These are phyloP conservation scores for Vachellia pachyceras DNA, from an alignment of 306 rosid genomes.

Conservation along the genomic window DNA sequence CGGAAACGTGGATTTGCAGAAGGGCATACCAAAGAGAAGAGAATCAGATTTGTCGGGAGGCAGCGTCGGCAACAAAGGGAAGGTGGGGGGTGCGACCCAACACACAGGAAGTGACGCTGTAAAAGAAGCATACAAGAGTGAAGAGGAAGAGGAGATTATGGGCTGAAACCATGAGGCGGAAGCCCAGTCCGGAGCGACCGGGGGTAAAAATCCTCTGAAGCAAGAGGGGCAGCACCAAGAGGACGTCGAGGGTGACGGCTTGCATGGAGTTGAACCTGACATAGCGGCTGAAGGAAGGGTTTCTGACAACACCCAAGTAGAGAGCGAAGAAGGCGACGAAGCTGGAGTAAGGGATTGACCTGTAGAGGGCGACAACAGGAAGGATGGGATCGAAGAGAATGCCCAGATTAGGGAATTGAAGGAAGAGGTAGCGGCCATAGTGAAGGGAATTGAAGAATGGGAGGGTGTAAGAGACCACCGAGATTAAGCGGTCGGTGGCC, in stretches of 20 bases:
- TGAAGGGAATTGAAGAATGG: slow-evolving; percentile 95
- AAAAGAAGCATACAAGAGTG: slow-evolving; percentile 63
- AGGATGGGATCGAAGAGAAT: slow-evolving; percentile 72
- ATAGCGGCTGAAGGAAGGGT: slow-evolving; percentile 65
- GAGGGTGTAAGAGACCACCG: slow-evolving; percentile 77
- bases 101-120: slow-evolving; percentile 55
- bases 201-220: slow-evolving; percentile 73
- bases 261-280: slow-evolving; percentile 90
- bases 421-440: slow-evolving; percentile 71
- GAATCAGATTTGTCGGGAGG: slow-evolving; percentile 71
- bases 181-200: slow-evolving; percentile 63
- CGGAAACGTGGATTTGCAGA: not conserved
- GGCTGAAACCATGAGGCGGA: slow-evolving; percentile 58
- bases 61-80: slow-evolving; percentile 93
- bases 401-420: slow-evolving; percentile 64
- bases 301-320: slow-evolving; percentile 80
- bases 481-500: slow-evolving; percentile 76
- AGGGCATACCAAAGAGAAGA: not conserved
- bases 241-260: slow-evolving; percentile 82
- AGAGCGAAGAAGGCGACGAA: slow-evolving; percentile 92
- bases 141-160: slow-evolving; percentile 64
- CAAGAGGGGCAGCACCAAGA: slow-evolving; percentile 72
- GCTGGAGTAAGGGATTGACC: slow-evolving; percentile 85
- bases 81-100: slow-evolving; percentile 77
- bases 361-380: slow-evolving; percentile 66